These are phyloP conservation scores for Lodderomyces theae DNA, from an alignment of 1,139 yeast genomes.

Conservation along the genomic window DNA sequence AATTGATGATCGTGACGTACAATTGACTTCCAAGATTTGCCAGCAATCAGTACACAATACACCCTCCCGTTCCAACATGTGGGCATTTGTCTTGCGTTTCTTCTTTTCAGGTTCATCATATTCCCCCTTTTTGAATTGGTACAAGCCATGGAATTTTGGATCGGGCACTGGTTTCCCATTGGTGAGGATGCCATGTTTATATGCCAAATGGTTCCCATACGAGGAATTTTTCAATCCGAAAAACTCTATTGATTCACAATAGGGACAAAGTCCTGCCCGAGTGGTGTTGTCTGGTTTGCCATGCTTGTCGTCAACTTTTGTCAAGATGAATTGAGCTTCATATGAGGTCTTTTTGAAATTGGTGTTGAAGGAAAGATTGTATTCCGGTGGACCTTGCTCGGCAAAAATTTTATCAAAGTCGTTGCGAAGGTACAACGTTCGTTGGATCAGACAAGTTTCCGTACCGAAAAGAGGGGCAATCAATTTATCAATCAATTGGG, in stretches of 20 bases:
- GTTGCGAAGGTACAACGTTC: conserved; percentile 13
- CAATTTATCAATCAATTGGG: conserved; percentile 11
- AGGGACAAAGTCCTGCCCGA: conserved; percentile 32
- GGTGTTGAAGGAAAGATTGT: conserved; percentile 11
- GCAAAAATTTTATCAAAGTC: conserved; percentile 6
- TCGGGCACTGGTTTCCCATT: conserved; percentile 26
- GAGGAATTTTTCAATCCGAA: conserved; percentile 33
- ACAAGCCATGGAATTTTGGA: conserved; percentile 15
- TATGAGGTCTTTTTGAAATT: conserved; percentile 16
- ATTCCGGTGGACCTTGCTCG: conserved; percentile 3
- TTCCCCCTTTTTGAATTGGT: conserved; percentile 16
- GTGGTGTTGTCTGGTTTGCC: conserved; percentile 17
- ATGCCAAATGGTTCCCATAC: conserved; percentile 33
- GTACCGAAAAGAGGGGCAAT: conserved; percentile 11
- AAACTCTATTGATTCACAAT: conserved; percentile 29
- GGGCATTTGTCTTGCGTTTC: conserved; percentile 19
- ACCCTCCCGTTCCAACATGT: conserved; percentile 18
- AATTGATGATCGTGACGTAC: conserved; percentile 16
- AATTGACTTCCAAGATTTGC: conserved; percentile 19
- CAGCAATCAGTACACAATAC: conserved; percentile 19
- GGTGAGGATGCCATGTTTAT: conserved; percentile 36
- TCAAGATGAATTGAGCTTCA: conserved; percentile 16
- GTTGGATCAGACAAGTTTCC: conserved; percentile 12
- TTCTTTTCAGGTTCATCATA: conserved; percentile 17
- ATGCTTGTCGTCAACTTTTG: conserved; percentile 10